Conservation (phyloP, 192 early-diverging fungal species). For the Dimargaris xerosporica region DNA sequence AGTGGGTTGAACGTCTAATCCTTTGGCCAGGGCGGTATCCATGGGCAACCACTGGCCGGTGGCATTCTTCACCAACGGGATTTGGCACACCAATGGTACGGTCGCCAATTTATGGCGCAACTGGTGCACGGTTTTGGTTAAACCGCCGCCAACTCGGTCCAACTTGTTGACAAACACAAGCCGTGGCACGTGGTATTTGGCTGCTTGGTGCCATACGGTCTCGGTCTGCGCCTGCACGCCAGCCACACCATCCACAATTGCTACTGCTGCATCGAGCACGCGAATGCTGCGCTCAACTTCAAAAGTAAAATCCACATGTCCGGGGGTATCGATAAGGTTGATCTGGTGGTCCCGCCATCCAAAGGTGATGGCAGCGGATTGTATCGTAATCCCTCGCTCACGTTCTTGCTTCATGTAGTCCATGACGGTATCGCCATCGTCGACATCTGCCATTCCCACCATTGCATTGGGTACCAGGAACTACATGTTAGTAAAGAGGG, state of each 20-base stretch:
- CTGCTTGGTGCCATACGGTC: conserved; percentile 83
- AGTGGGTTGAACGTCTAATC: background rate
- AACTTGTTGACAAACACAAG: conserved; percentile 93
- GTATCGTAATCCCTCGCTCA: conserved; percentile 88
- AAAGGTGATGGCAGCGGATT: conserved; percentile 82
- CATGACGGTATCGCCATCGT: conserved; percentile 87
- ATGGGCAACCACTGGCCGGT: conserved; percentile 14
- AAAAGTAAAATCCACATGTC: conserved; percentile 91
- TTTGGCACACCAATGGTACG: conserved; percentile 5
- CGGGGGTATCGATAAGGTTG: conserved; percentile 93
- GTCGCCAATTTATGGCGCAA: background rate
- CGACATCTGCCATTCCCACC: conserved; percentile 41
- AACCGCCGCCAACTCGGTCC: conserved; percentile 65
- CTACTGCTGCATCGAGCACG: conserved; percentile 88
- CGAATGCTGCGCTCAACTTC: conserved; percentile 86
- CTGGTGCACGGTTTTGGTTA: conserved; percentile 15
- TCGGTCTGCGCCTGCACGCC: conserved; percentile 98
- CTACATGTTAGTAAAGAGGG: no score
- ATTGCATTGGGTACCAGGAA: no score
- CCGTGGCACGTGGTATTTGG: conserved; percentile 62
- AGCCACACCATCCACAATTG: conserved; percentile 84
- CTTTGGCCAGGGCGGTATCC: conserved; percentile 12
- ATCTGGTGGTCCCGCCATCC: conserved; percentile 55
- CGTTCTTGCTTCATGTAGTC: conserved; percentile 81
- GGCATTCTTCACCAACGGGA: conserved; percentile 25